Percentiles rank a stretch among this genome's conserved stretches.
These are phyloP conservation scores for Phaeophleospora eucalypticola DNA, from an alignment of 2,329 filamentous ascomycete species.

Conservation along the genomic window DNA sequence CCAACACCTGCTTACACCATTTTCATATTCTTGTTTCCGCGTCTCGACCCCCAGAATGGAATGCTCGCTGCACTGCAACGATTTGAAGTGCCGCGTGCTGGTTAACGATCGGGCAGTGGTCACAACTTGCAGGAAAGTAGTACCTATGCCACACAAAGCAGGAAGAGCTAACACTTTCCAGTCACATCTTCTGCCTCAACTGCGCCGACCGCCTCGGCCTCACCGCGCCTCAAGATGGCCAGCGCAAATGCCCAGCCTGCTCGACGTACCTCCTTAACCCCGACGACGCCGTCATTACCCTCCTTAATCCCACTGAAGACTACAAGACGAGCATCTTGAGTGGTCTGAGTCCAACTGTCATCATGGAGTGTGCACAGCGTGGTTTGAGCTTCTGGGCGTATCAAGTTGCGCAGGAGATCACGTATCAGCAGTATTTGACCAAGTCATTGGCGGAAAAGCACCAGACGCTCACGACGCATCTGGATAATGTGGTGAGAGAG, in stretches of 20 bases:
- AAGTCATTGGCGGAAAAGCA: slow-evolving; percentile 72
- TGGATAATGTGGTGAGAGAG: slow-evolving; percentile 70
- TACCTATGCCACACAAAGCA: too few relatives aligned
- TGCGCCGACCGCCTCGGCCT: slow-evolving; percentile 67
- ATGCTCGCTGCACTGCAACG: slow-evolving; percentile 71
- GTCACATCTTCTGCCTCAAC: slow-evolving; percentile 78
- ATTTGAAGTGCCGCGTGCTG: slow-evolving; percentile 67
- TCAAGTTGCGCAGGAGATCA: slow-evolving; percentile 76
- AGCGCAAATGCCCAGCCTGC: slow-evolving; percentile 72
- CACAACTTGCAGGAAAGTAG: slow-evolving; percentile 75
- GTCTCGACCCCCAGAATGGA: too few relatives aligned
- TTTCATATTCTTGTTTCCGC: too few relatives aligned
- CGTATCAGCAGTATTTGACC: slow-evolving; percentile 72
- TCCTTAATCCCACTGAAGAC: slow-evolving; percentile 76
- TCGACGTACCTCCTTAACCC: slow-evolving; percentile 61
- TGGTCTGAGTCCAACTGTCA: slow-evolving; percentile 71
- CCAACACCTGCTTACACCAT: too few relatives aligned
- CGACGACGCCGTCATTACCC: slow-evolving; percentile 69
- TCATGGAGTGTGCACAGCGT: slow-evolving; percentile 81
- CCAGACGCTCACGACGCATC: slow-evolving; percentile 56
- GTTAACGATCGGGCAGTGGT: slow-evolving; percentile 71
- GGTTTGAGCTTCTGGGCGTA: slow-evolving; percentile 83
- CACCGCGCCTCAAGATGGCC: slow-evolving; percentile 48
- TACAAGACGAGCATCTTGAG: slow-evolving; percentile 85
- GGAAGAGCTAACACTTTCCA: slow-evolving; percentile 37